phyloP scores from a whole-genome alignment of 768 basidiomycete genomes.

The Psilocybe cubensis region DNA sequence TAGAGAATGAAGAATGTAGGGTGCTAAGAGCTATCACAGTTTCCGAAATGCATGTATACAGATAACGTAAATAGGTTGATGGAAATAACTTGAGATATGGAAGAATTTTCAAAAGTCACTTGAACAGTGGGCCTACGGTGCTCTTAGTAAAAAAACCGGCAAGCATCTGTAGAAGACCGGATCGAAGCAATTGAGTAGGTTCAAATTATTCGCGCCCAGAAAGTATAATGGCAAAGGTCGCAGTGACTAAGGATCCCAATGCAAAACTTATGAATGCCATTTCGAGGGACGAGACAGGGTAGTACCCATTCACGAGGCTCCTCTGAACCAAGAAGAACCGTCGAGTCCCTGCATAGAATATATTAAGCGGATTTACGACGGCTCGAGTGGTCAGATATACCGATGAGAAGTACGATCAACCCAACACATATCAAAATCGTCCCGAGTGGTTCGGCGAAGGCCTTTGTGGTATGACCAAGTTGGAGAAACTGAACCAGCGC shows the following conservation, averaged over 20 bases:
- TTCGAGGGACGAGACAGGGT: slow-evolving; percentile 11
- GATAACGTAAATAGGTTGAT: too few relatives aligned
- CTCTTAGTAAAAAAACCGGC: too few relatives aligned
- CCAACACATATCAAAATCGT: slow-evolving; percentile 2
- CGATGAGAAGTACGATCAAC: slow-evolving; percentile 10
- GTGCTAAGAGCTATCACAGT: too few relatives aligned
- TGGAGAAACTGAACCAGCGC: slow-evolving; percentile 20
- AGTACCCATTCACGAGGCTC: slow-evolving; percentile 11
- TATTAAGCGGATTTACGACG: not conserved
- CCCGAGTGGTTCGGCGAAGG: slow-evolving; percentile 10
- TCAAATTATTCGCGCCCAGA: not conserved
- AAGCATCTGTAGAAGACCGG: not conserved
- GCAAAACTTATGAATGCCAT: slow-evolving; percentile 9
- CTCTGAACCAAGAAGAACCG: slow-evolving; percentile 16
- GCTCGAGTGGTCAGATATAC: not conserved
- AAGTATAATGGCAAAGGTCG: slow-evolving; percentile 8
- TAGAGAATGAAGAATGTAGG: too few relatives aligned
- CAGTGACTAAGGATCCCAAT: slow-evolving; percentile 7
- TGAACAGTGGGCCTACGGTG: too few relatives aligned
- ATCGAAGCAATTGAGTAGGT: not conserved
- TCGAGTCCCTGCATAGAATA: slow-evolving; percentile 1
- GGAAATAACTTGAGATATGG: too few relatives aligned
- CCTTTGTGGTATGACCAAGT: slow-evolving; percentile 8
- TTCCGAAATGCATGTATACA: too few relatives aligned
- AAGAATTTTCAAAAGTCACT: too few relatives aligned